Conservation (phyloP, 805 yeast genomes). For the Sporopachydermia lactativora region DNA sequence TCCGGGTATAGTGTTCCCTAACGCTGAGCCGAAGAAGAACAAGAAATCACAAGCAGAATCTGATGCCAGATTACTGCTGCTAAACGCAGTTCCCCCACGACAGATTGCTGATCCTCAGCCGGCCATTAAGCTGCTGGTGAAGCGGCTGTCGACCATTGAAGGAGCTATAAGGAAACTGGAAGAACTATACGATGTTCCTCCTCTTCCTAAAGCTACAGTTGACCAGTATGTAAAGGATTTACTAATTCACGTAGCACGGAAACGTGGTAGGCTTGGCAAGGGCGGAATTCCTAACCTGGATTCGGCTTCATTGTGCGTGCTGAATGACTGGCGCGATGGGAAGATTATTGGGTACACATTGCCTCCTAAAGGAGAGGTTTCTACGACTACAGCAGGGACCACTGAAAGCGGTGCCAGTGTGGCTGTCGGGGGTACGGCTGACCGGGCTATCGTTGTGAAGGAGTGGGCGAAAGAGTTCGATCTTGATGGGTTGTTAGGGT, state of each 20-base stretch:
- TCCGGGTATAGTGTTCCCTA: conserved; percentile 95
- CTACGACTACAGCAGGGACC: conserved; percentile 13
- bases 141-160: conserved; percentile 56
- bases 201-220: conserved; percentile 57
- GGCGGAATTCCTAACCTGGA: conserved; percentile 89
- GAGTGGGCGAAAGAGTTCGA: conserved; percentile 93
- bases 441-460: conserved; percentile 67
- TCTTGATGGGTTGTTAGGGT: conserved; percentile 68
- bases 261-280: conserved; percentile 79
- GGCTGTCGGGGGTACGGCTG: conserved; percentile 31
- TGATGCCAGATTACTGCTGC: conserved; percentile 77
- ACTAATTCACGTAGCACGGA: conserved; percentile 84
- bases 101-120: conserved; percentile 72
- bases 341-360: conserved; percentile 81
- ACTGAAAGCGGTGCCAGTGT: conserved; percentile 24
- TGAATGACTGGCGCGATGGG: conserved; percentile 97
- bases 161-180: conserved; percentile 56
- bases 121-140: conserved; percentile 64
- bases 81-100: conserved; percentile 84
- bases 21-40: background rate
- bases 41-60: conserved; percentile 19
- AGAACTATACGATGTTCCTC: conserved; percentile 62
- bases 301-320: conserved; percentile 68
- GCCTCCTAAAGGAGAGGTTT: conserved; percentile 29
- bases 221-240: conserved; percentile 75